Conservation (phyloP, 768 basidiomycete genomes). For the Suillus subalutaceus region DNA sequence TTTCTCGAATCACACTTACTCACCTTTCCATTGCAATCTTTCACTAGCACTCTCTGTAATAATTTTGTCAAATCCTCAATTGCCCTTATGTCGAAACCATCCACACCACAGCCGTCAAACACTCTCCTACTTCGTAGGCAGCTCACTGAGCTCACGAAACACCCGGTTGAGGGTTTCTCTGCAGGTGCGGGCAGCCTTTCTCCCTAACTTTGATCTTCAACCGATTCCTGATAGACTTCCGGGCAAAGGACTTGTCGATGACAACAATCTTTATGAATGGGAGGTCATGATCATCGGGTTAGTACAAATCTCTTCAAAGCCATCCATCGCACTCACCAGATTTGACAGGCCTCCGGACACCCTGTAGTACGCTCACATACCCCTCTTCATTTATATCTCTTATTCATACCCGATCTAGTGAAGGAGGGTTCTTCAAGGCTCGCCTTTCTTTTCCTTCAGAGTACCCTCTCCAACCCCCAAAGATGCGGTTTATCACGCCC, state of each 20-base stretch:
- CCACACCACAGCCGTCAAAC: slow-evolving; percentile 37
- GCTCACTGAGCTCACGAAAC: slow-evolving; percentile 85
- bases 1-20: background rate
- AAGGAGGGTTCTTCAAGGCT: slow-evolving; percentile 96
- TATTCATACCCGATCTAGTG: slow-evolving; percentile 47
- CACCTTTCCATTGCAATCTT: background rate
- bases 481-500: slow-evolving; percentile 93
- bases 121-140: slow-evolving; percentile 76
- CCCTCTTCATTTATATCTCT: slow-evolving; percentile 1
- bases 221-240: slow-evolving; percentile 36
- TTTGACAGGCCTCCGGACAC: slow-evolving; percentile 82
- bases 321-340: slow-evolving; percentile 21
- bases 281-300: slow-evolving; percentile 94
- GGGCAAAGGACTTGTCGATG: slow-evolving; percentile 84
- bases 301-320: slow-evolving; percentile 30
- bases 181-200: slow-evolving; percentile 60
- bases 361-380: slow-evolving; percentile 67
- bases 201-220: slow-evolving; percentile 34
- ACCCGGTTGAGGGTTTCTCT: slow-evolving; percentile 94
- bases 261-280: slow-evolving; percentile 95
- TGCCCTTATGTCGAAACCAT: slow-evolving; percentile 49
- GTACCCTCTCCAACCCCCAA: slow-evolving; percentile 89
- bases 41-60: background rate
- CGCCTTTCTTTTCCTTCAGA: slow-evolving; percentile 87
- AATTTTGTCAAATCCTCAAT: background rate